Base-by-base conservation (phyloP, 176 grass and related monocot genomes). In the Bothriochloa decipiens region DNA sequence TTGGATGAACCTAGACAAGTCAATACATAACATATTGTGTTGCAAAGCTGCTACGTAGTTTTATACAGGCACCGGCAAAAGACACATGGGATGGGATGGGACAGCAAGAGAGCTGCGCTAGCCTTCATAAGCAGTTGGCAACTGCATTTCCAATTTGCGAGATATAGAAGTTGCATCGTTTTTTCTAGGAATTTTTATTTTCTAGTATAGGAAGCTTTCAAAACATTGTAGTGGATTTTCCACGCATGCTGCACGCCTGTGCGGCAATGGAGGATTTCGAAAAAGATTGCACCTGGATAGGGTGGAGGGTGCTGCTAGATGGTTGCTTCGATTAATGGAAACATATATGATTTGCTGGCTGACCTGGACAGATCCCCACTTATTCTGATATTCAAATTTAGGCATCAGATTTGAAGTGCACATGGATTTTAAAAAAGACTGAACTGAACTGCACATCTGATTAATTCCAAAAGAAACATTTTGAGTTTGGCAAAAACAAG, bases 1-100 rank as follows among this genome's bases (percentile, higher is more conserved):
- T n/a, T 76, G n/a, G n/a, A n/a, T n/a, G 65, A 85, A 89, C 65
- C 68, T 86, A 64, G 47, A 9, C n/a, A 25, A 43, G 77, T 85
- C 61, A 89, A 62, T 0, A 1, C 22, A 72, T 7, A 86, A 22
- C 27, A 17, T 35, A 60, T 46, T 83, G 9, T 74, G 45, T 25
- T 18, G 35, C 57, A 88, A 80, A 79, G 65, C 37, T 20, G 49
- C 41, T 47, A 28, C 45, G 0, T 15, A 50, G 47, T 63, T 13
- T 63, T 74, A 28, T 78, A 64, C 29, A 70, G 22, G 8, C 7
- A 82, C 20, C 6, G 58, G 25, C 33, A 26, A 80, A 41, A 23
- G 8, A 10, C 58, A 80, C 68, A 80, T 80, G 35, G 46, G 78
- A 36, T 36, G 35, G 3, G 3, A 36, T 36, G 79, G 42, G 40